Percentiles rank a stretch among this genome's conserved stretches.
Conservation (phyloP, 805 yeast genomes). For the Barnettozyma salicaria region DNA sequence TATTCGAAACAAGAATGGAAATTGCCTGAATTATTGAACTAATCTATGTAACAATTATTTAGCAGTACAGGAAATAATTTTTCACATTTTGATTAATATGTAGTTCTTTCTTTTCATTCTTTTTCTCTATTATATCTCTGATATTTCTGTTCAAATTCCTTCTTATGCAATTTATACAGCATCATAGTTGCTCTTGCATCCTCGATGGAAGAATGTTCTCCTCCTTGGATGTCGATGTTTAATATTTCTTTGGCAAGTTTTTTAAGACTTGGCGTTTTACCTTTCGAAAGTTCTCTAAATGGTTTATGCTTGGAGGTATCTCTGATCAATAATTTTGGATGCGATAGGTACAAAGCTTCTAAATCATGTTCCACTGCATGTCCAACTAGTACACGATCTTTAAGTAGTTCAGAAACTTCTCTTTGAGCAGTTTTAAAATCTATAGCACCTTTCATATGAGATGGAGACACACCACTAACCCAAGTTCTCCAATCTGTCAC, state of each 20-base stretch:
- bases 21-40: not conserved
- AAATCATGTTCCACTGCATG: constrained; percentile 83
- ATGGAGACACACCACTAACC: constrained; percentile 81
- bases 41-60: not conserved
- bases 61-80: not conserved
- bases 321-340: constrained; percentile 56
- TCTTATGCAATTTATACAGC: constrained; percentile 56
- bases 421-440: constrained; percentile 61
- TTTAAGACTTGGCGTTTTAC: constrained; percentile 70
- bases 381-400: constrained; percentile 63
- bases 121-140: constrained; percentile 9
- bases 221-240: constrained; percentile 58
- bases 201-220: constrained; percentile 81
- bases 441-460: constrained; percentile 62
- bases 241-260: constrained; percentile 54
- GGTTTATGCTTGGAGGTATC: constrained; percentile 67
- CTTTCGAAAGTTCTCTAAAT: constrained; percentile 53
- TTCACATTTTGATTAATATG: not conserved
- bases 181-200: constrained; percentile 88
- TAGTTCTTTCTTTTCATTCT: constrained; percentile 1
- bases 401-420: constrained; percentile 44
- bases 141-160: constrained; percentile 49
- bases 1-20: constrained; percentile 7
- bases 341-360: constrained; percentile 57
- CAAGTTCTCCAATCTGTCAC: constrained; percentile 92